Percentiles rank a stretch among this genome's conserved stretches.
Evolutionary conservation across 192 early-diverging fungal species (phyloP).

Genomic region (Entomortierella parvispora): DNA sequence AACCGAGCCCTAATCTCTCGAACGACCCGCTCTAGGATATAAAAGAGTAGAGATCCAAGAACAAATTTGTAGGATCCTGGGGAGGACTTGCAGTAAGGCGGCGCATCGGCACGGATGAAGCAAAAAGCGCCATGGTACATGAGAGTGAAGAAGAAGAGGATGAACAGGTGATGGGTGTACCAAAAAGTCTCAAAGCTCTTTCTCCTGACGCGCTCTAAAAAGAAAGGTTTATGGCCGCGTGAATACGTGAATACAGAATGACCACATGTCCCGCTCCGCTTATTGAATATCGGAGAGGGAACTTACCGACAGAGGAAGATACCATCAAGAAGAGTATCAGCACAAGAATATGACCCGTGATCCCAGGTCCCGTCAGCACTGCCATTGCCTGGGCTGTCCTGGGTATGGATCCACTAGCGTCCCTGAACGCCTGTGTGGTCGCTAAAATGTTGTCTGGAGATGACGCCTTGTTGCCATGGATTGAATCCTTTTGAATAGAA

Average conservation of each 20-base stretch:
- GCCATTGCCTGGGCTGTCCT: slow-evolving; percentile 60
- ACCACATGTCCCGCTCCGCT: neutral
- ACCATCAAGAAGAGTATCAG: slow-evolving; percentile 82
- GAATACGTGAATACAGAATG: neutral
- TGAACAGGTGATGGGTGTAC: slow-evolving; percentile 89
- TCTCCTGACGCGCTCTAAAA: slow-evolving; percentile 49
- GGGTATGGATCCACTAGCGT: slow-evolving; percentile 17
- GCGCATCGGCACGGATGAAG: slow-evolving; percentile 75
- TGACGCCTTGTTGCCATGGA: too few species aligned
- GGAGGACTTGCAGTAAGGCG: slow-evolving; percentile 75
- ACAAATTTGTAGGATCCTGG: slow-evolving; percentile 87
- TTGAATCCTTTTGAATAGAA: too few species aligned
- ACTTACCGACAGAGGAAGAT: slow-evolving; percentile 70
- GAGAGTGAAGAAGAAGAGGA: slow-evolving; percentile 83
- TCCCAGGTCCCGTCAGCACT: slow-evolving; percentile 77
- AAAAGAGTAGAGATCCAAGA: slow-evolving; percentile 71
- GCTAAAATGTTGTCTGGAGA: too few species aligned
- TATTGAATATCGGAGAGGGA: slow-evolving; percentile 32
- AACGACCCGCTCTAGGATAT: slow-evolving; percentile 76
- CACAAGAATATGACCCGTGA: slow-evolving; percentile 83
- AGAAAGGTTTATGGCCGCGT: neutral
- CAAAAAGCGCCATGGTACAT: slow-evolving; percentile 89
- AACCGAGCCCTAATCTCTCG: slow-evolving; percentile 76
- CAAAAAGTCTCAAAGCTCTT: slow-evolving; percentile 84
- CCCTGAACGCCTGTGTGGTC: too few species aligned